Evolutionary conservation across 371 early-diverging fungal genomes (phyloP).

Genomic region (Rhizopus arrhizus): DNA sequence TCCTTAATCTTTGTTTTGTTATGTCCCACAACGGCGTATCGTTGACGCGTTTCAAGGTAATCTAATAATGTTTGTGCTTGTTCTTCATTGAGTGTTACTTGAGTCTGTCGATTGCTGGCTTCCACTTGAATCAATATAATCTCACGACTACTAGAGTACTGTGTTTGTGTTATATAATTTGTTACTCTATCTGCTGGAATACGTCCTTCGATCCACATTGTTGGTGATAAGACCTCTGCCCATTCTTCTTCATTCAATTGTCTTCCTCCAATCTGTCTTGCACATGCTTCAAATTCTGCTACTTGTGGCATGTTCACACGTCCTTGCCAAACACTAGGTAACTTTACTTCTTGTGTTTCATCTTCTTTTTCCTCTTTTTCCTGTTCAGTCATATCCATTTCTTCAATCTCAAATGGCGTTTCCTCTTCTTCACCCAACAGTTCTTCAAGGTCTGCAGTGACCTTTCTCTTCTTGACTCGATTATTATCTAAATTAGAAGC

Average conservation of each 20-base stretch:
- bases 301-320: conserved; percentile 71
- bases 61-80: conserved; percentile 52
- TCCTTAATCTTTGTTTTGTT: conserved; percentile 70
- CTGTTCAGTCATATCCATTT: conserved; percentile 1
- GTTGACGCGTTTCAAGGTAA: conserved; percentile 62
- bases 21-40: conserved; percentile 74
- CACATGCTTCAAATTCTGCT: conserved; percentile 59
- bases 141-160: conserved; percentile 57
- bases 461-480: conserved; percentile 36
- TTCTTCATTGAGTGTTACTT: conserved; percentile 18
- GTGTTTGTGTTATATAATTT: conserved; percentile 60
- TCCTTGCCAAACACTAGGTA: conserved; percentile 65
- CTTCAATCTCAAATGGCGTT: conserved; percentile 3
- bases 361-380: conserved; percentile 22
- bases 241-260: conserved; percentile 49
- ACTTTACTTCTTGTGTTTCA: conserved; percentile 9
- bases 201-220: conserved; percentile 70
- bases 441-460: conserved; percentile 35
- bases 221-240: conserved; percentile 62
- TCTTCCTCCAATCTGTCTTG: conserved; percentile 68
- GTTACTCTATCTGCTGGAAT: conserved; percentile 59
- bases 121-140: conserved; percentile 64
- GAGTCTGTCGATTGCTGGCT: conserved; percentile 10
- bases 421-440: conserved; percentile 39
- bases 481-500: conserved; percentile 1